A percentile compares a stretch with the other conserved stretches of the same genome.
These are phyloP conservation scores for Nematocida minor DNA, from an alignment of 371 early-diverging fungal species.

Conservation along the genomic window DNA sequence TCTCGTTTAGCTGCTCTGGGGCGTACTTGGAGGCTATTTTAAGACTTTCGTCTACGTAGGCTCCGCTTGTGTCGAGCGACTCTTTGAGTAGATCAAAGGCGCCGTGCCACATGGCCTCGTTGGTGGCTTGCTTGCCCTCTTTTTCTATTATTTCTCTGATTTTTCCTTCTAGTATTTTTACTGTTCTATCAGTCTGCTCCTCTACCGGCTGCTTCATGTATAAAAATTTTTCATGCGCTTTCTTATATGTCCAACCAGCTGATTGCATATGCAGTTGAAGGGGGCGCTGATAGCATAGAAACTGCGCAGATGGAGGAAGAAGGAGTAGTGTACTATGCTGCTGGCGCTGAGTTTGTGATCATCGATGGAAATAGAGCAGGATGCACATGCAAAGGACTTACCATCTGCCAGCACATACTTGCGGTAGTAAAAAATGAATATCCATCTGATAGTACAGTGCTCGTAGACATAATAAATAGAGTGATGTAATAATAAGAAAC, in stretches of 20 bases:
- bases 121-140: background rate
- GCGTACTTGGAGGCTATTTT: background rate
- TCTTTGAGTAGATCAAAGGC: constrained; percentile 28
- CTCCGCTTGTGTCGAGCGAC: background rate
- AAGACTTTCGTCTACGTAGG: constrained; percentile 7
- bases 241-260: background rate
- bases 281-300: background rate
- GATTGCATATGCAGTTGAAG: background rate
- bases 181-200: constrained; percentile 25
- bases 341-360: background rate
- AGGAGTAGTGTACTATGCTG: background rate
- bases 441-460: background rate
- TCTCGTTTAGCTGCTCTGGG: constrained; percentile 18
- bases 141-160: background rate
- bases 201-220: background rate
- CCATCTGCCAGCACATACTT: background rate
- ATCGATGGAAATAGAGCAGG: background rate
- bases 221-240: constrained; percentile 9
- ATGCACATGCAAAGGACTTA: background rate
- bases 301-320: background rate
- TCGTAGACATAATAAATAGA: background rate
- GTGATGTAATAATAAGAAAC: too few relatives aligned
- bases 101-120: constrained; percentile 12
- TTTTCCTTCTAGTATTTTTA: constrained; percentile 25
- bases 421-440: background rate